A percentile compares a stretch with the other conserved stretches of the same genome.
phyloP scores from a whole-genome alignment of 768 basidiomycete species.

The Termitomyces sp. region DNA sequence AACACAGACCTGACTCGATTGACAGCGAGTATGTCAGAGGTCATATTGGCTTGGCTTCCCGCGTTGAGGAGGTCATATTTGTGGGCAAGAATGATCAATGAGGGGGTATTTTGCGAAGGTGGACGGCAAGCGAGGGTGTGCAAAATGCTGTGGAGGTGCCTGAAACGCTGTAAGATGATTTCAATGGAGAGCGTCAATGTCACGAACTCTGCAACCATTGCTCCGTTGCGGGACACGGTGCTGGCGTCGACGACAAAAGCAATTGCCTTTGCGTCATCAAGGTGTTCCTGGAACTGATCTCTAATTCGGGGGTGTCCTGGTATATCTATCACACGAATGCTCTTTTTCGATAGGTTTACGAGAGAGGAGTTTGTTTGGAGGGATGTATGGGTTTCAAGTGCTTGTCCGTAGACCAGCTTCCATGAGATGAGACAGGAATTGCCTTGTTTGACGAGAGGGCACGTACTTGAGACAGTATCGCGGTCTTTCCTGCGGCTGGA shows the following conservation, averaged over 20 bases:
- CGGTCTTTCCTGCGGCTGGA: slow-evolving; percentile 76
- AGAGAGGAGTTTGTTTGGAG: slow-evolving; percentile 64
- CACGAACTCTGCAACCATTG: slow-evolving; percentile 75
- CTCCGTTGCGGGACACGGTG: slow-evolving; percentile 69
- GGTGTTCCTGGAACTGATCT: slow-evolving; percentile 63
- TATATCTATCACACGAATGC: slow-evolving; percentile 59
- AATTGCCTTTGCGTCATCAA: slow-evolving; percentile 56
- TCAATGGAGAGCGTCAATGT: not conserved
- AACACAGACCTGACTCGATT: slow-evolving; percentile 71
- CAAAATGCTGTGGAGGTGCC: slow-evolving; percentile 69
- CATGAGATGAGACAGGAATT: not conserved
- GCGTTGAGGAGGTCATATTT: slow-evolving; percentile 68
- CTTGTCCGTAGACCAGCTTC: slow-evolving; percentile 64
- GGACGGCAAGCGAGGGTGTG: slow-evolving; percentile 68
- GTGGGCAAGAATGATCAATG: slow-evolving; percentile 66
- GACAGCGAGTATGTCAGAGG: slow-evolving; percentile 44
- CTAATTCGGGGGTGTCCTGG: slow-evolving; percentile 84
- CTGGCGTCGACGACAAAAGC: slow-evolving; percentile 80
- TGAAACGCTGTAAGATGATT: slow-evolving; percentile 20
- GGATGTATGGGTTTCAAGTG: slow-evolving; percentile 68
- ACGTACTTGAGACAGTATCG: slow-evolving; percentile 66
- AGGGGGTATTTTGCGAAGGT: slow-evolving; percentile 57
- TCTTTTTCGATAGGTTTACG: slow-evolving; percentile 38
- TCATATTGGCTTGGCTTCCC: slow-evolving; percentile 29
- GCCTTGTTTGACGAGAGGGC: not conserved